Conservation (phyloP, 495 filamentous ascomycete genomes). For the Podospora anserina region DNA sequence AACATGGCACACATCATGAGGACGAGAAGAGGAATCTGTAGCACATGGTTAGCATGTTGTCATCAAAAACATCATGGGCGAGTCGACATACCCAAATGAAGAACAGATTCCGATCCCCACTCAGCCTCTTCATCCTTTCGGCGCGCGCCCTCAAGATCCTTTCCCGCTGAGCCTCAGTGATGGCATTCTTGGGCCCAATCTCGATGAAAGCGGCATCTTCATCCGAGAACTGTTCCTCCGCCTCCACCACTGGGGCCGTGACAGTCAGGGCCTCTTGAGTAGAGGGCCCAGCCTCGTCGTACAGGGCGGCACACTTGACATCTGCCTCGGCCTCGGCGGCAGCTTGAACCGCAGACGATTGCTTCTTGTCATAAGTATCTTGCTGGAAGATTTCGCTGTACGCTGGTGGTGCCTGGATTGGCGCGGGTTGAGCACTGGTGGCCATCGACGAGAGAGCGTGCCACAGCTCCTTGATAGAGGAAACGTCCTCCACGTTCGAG, state of each 20-base stretch:
- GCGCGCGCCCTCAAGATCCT: conserved; percentile 68
- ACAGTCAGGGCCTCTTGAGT: background rate
- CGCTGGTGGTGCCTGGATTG: conserved; percentile 59
- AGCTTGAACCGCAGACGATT: conserved; percentile 57
- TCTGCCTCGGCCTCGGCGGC: conserved; percentile 64
- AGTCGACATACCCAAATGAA: conserved; percentile 70
- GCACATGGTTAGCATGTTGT: background rate
- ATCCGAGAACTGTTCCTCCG: conserved; percentile 20
- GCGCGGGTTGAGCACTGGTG: conserved; percentile 19
- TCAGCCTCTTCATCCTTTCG: conserved; percentile 68
- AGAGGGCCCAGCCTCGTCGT: conserved; percentile 44
- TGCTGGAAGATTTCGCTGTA: conserved; percentile 77
- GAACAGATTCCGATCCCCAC: conserved; percentile 74
- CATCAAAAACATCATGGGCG: conserved; percentile 4
- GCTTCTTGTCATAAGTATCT: conserved; percentile 53
- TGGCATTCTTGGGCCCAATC: conserved; percentile 50
- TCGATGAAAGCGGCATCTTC: conserved; percentile 43
- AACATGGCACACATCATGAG: conserved; percentile 25
- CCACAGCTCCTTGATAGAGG: conserved; percentile 58
- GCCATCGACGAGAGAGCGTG: conserved; percentile 60
- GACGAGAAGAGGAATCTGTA: conserved; percentile 33
- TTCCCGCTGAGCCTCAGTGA: conserved; percentile 71
- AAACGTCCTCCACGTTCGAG: background rate
- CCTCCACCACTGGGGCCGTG: background rate
- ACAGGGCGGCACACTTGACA: conserved; percentile 60